A percentile compares a stretch with the other conserved stretches of the same genome.
phyloP scores from a whole-genome alignment of 1,284 basidiomycete genomes.

The Ustilago trichophora region DNA sequence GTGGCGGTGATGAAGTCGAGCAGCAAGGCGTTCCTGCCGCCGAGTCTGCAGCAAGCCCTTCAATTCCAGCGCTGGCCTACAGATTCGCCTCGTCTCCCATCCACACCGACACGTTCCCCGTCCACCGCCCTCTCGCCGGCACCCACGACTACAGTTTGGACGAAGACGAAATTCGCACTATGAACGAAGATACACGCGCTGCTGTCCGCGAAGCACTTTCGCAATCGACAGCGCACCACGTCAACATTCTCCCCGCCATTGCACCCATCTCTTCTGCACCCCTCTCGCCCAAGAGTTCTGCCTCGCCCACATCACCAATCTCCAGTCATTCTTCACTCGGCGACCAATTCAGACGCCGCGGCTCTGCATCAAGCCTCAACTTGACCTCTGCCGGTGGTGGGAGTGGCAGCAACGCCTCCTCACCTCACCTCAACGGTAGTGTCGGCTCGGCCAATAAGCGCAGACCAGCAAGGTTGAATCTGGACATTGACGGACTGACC shows the following conservation, averaged over 20 bases:
- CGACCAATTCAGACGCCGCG: constrained; percentile 16
- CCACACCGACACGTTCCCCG: not conserved
- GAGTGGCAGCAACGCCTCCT: constrained; percentile 11
- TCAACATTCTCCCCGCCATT: constrained; percentile 8
- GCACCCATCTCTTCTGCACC: constrained; percentile 1
- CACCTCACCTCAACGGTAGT: constrained; percentile 13
- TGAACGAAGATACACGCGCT: constrained; percentile 37
- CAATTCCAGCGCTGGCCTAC: constrained; percentile 10
- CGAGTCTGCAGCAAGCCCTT: not conserved
- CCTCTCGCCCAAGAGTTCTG: constrained; percentile 13
- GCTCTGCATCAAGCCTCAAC: constrained; percentile 20
- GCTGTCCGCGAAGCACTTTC: constrained; percentile 45
- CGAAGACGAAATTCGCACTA: constrained; percentile 40
- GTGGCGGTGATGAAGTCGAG: too few species aligned
- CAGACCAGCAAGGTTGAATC: constrained; percentile 14
- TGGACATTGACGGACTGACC: constrained; percentile 17
- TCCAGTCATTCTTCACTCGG: constrained; percentile 27
- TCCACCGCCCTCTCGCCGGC: constrained; percentile 5
- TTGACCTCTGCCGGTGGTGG: too few species aligned
- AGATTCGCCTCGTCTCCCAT: constrained; percentile 22
- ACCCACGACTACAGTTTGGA: constrained; percentile 27
- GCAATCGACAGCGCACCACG: constrained; percentile 22
- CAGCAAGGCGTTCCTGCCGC: too few species aligned
- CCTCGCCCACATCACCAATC: constrained; percentile 21
- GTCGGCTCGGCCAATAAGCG: constrained; percentile 4